A percentile compares a stretch with the other conserved stretches of the same genome.
Conservation (phyloP, 2,329 filamentous ascomycete species). For the Peltaster fructicola region DNA sequence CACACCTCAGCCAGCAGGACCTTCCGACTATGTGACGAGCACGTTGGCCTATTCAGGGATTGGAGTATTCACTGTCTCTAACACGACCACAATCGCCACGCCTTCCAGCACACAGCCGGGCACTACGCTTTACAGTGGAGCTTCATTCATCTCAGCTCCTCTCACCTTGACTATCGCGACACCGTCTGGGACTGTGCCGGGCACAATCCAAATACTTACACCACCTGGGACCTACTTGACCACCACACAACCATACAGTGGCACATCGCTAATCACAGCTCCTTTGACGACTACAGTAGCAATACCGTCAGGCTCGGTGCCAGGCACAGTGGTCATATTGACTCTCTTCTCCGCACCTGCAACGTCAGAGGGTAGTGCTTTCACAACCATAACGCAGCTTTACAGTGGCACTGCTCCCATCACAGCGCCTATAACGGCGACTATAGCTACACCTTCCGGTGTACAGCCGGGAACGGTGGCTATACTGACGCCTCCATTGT, state of each 20-base stretch:
- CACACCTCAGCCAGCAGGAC: no score
- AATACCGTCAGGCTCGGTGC: slow-evolving; percentile 4
- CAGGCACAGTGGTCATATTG: slow-evolving; percentile 5
- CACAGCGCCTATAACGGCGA: slow-evolving; percentile 3
- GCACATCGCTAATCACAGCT: slow-evolving; percentile 3
- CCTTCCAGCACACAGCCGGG: no score
- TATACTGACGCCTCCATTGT: slow-evolving; percentile 1
- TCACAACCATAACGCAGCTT: no score
- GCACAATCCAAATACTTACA: slow-evolving; percentile 5
- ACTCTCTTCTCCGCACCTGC: no score
- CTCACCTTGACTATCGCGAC: slow-evolving; percentile 5
- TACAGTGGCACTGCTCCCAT: slow-evolving; percentile 3
- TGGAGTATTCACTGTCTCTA: no score
- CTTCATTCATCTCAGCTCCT: slow-evolving; percentile 3
- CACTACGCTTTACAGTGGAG: slow-evolving; percentile 4
- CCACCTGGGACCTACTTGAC: slow-evolving; percentile 2
- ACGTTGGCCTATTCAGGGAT: no score
- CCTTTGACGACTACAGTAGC: slow-evolving; percentile 6
- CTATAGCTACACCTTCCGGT: slow-evolving; percentile 3
- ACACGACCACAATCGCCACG: no score
- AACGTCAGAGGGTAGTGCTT: no score
- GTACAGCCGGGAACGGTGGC: no score
- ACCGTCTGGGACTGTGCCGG: slow-evolving; percentile 4
- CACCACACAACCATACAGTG: slow-evolving; percentile 3
- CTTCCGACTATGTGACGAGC: no score